Percentiles rank a stretch among this genome's conserved stretches.
These are phyloP conservation scores for Alternaria postmessia DNA, from an alignment of 2,329 filamentous ascomycete species.

Conservation along the genomic window DNA sequence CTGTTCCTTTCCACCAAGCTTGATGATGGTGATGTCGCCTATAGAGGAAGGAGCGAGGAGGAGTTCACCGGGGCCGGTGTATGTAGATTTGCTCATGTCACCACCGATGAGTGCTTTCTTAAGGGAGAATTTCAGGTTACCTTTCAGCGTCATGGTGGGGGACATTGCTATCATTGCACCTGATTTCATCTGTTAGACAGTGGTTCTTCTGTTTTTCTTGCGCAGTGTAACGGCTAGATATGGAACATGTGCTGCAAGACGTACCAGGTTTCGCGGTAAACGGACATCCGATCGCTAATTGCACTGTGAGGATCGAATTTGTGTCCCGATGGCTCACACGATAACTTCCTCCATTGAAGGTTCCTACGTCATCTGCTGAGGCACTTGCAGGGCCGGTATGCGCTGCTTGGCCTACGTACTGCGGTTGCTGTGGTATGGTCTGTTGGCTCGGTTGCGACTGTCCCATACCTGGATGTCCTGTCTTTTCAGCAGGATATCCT, in stretches of 20 bases:
- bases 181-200: constrained; percentile 35
- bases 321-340: constrained; percentile 90
- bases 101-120: constrained; percentile 90
- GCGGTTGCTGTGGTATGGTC: constrained; percentile 40
- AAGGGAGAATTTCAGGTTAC: constrained; percentile 82
- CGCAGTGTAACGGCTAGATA: background rate
- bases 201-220: background rate
- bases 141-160: constrained; percentile 82
- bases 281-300: constrained; percentile 88
- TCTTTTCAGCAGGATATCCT: constrained; percentile 4
- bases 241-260: background rate
- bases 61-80: constrained; percentile 89
- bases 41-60: constrained; percentile 81
- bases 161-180: constrained; percentile 97
- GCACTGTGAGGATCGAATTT: constrained; percentile 88
- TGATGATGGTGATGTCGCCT: constrained; percentile 85
- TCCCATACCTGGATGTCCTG: constrained; percentile 43
- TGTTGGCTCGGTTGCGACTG: constrained; percentile 39
- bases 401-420: constrained; percentile 33
- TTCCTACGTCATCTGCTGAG: constrained; percentile 83
- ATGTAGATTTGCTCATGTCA: constrained; percentile 80
- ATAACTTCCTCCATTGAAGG: constrained; percentile 95
- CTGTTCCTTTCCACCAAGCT: constrained; percentile 72
- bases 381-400: constrained; percentile 46
- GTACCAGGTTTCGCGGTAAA: constrained; percentile 78